Conservation (phyloP, 805 yeast species). For the Torulaspora franciscae region DNA sequence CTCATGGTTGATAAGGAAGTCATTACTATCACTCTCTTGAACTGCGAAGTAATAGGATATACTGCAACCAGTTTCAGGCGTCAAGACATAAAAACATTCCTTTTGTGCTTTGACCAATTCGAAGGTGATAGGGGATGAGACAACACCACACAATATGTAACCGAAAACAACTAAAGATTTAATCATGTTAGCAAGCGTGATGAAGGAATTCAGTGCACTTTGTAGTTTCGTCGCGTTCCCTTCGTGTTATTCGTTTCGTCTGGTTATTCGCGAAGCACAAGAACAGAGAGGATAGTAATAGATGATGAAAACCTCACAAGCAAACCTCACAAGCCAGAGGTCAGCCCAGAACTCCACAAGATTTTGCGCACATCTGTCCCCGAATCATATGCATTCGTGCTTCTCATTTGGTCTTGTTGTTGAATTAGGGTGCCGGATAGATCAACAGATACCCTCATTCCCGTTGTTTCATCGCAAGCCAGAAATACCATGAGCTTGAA, state of each 20-base stretch:
- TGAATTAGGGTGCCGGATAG: no score
- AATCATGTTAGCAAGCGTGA: neutral
- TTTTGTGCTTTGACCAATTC: constrained; percentile 21
- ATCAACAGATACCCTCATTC: no score
- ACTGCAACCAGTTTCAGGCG: constrained; percentile 61
- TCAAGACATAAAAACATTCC: constrained; percentile 29
- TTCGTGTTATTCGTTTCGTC: neutral
- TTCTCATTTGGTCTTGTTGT: no score
- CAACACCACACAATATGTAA: neutral
- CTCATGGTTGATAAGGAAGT: constrained; percentile 27
- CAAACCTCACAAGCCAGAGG: no score
- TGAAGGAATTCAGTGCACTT: neutral
- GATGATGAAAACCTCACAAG: neutral
- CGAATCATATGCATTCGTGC: no score
- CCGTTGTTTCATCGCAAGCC: no score
- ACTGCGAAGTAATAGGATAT: constrained; percentile 37
- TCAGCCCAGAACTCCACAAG: neutral
- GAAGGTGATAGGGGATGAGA: constrained; percentile 30
- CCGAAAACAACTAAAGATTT: neutral
- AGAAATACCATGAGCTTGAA: no score
- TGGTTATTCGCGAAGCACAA: neutral
- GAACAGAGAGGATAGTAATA: neutral
- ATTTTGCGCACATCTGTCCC: no score
- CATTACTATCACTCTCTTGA: constrained; percentile 26
- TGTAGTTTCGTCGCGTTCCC: no score